Conservation (phyloP, 306 rosid species). For the Quillaja saponaria region DNA sequence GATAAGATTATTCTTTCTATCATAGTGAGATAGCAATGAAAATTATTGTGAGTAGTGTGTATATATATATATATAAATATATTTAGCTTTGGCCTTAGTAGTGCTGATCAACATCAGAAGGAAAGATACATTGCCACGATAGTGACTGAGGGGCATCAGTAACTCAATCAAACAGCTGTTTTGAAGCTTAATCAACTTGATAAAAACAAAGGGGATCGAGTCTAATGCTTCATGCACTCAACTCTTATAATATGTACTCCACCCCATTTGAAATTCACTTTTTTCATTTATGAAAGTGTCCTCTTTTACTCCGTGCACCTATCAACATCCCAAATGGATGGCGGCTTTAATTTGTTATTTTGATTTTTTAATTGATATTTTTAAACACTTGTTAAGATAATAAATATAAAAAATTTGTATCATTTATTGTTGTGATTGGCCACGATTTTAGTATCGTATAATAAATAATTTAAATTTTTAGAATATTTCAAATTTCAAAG, state of each 20-base stretch:
- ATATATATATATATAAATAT: neutral
- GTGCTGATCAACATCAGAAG: constrained; percentile 21
- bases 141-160: constrained; percentile 12
- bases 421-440: no score
- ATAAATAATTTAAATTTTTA: no score
- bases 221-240: no score
- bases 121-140: constrained; percentile 38
- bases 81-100: neutral
- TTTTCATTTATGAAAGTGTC: no score
- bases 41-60: neutral
- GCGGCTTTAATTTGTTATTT: neutral
- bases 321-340: neutral
- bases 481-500: no score
- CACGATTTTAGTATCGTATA: no score
- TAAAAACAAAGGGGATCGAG: neutral
- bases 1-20: neutral
- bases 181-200: constrained; percentile 10
- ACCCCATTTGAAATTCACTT: no score
- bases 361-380: neutral
- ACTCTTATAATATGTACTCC: no score
- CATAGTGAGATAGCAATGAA: no score
- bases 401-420: no score
- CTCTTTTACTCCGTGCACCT: no score
- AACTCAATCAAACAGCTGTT: neutral
- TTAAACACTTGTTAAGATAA: no score